Evolutionary conservation across 1,139 yeast genomes (phyloP), one percentile per base, ranked within the genome.

Genomic region (Yamadazyma trypodendri): DNA sequence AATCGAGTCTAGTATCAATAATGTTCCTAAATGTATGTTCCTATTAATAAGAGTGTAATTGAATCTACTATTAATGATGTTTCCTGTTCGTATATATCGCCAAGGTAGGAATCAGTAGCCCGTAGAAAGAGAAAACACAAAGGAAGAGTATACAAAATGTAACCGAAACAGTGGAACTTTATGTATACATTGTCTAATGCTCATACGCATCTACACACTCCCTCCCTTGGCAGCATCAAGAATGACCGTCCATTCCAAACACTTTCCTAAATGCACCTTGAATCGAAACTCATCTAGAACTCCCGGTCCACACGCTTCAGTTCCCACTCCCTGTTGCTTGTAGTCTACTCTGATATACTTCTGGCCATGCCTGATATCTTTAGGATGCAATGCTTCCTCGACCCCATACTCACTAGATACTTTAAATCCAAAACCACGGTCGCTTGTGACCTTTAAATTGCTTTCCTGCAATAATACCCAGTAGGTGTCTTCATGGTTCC

Each of bases 271-370:
- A 4, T 15, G 12, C 31, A 15, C 15, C 16, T 6, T n/a, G 16
- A 28, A 34, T 16, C 31, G 15, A 22, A 12, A 22, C 17, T 32
- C 28, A n/a, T 31, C 37, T 30, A 51, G 41, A 4, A 51, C 57
- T 1, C 55, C 52, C 9, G 68, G 67, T 2, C 68, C 68, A 43
- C 67, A 61, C 6, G 63, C 55, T 2, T 53, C 65, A 17, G 63
- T 54, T 6, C 68, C 68, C 13, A 63, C 48, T 6, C 68, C 68
- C 34, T 61, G 62, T 34, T 57, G 60, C 24, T 50, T 58, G 35
- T 59, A 60, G 40, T 62, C 65, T 21, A 61, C 43, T 14, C 65
- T 45, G 36, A 63, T 43, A 37, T 50, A 52, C 38, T 44, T 44
- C 23, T 40, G 39, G 22, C 46, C 43, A 36, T 40, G 33, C 36